Evolutionary conservation across 192 early-diverging fungal species (phyloP).

Genomic region (Piromyces sp.): DNA sequence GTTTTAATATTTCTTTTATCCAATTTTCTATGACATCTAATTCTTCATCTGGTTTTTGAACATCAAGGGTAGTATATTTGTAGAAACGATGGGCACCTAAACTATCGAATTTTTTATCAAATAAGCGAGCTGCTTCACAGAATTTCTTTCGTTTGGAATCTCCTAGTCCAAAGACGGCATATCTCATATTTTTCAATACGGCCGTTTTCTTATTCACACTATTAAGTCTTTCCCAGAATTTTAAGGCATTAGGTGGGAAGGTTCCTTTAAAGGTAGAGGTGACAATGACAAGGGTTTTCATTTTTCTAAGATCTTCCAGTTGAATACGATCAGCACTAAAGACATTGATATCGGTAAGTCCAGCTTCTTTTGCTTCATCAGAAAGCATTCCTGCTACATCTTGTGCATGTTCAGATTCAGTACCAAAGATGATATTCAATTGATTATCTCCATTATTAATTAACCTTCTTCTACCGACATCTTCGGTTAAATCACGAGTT

Average conservation of each 20-base stretch:
- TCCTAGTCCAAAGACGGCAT: conserved; percentile 77
- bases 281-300: conserved; percentile 61
- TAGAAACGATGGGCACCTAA: not conserved
- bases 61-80: not conserved
- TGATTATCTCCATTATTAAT: not conserved
- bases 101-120: not conserved
- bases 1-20: not conserved
- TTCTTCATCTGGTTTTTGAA: not conserved
- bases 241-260: conserved; percentile 75
- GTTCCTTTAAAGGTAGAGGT: conserved; percentile 88
- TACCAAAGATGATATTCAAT: not conserved
- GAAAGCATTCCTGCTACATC: not conserved
- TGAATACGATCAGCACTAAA: conserved; percentile 2
- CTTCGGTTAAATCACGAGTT: not conserved
- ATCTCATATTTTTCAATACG: conserved; percentile 46
- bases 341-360: conserved; percentile 6
- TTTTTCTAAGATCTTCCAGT: conserved; percentile 58
- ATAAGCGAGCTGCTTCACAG: not conserved
- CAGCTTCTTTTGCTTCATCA: conserved; percentile 25
- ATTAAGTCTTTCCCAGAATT: conserved; percentile 69
- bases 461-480: not conserved
- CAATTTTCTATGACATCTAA: not conserved
- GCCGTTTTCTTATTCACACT: conserved; percentile 28
- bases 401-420: not conserved
- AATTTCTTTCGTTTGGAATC: conserved; percentile 17